phyloP scores from a whole-genome alignment of 495 filamentous ascomycete genomes.

The Massariosphaeria phaeospora region DNA sequence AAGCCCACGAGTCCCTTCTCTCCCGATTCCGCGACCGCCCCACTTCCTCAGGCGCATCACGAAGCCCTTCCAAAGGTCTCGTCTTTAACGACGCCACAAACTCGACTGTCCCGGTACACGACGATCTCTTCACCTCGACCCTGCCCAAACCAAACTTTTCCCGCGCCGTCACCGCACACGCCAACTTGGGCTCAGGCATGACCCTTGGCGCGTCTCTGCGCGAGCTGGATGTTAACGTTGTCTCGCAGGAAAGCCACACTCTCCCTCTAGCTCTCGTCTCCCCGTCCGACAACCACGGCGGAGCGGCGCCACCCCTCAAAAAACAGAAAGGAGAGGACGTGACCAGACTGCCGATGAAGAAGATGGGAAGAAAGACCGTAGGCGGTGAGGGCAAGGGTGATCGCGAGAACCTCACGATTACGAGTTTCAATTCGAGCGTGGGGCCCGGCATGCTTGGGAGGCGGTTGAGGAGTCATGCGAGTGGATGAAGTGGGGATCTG shows the following conservation, averaged over 20 bases:
- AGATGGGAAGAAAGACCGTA: slow-evolving; percentile 37
- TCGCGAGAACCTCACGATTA: slow-evolving; percentile 32
- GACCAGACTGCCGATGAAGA: slow-evolving; percentile 38
- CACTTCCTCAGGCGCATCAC: slow-evolving; percentile 15
- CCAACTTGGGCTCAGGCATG: slow-evolving; percentile 15
- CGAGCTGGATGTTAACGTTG: slow-evolving; percentile 42
- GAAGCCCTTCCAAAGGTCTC: slow-evolving; percentile 38
- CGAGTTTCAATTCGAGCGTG: slow-evolving; percentile 29
- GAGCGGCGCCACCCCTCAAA: slow-evolving; percentile 33
- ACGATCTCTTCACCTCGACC: slow-evolving; percentile 8
- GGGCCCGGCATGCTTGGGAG: slow-evolving; percentile 29
- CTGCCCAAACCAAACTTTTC: slow-evolving; percentile 7
- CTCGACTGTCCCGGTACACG: neutral
- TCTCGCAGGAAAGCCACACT: slow-evolving; percentile 25
- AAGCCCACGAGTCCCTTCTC: slow-evolving; percentile 62
- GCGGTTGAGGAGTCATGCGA: slow-evolving; percentile 37
- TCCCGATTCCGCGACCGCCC: slow-evolving; percentile 47
- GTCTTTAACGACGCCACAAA: slow-evolving; percentile 37
- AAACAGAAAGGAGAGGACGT: slow-evolving; percentile 24
- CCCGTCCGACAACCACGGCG: slow-evolving; percentile 5
- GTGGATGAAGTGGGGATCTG: neutral
- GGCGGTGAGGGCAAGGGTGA: slow-evolving; percentile 22
- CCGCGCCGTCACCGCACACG: slow-evolving; percentile 13
- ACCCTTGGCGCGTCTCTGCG: slow-evolving; percentile 28
- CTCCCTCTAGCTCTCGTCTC: slow-evolving; percentile 18